Percentiles rank a stretch among this genome's conserved stretches.
phyloP scores from a whole-genome alignment of 2,329 filamentous ascomycete species.

The Penicillium sp. region DNA sequence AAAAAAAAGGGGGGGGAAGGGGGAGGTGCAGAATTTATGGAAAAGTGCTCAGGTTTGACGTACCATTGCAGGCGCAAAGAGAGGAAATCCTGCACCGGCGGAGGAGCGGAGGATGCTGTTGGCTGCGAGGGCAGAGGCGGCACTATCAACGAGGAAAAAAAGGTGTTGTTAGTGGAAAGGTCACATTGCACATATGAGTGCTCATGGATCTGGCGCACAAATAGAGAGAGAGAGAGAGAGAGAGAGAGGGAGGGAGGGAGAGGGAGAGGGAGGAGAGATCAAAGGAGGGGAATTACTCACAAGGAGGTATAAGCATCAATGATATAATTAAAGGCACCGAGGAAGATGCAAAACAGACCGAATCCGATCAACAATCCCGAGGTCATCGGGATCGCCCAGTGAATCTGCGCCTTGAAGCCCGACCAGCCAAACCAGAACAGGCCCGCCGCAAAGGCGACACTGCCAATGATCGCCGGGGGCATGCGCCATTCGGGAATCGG shows the following conservation, averaged over 20 bases:
- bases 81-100: constrained; percentile 32
- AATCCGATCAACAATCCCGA: constrained; percentile 51
- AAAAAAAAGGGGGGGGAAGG: too few species aligned
- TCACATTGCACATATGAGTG: too few species aligned
- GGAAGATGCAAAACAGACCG: constrained; percentile 52
- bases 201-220: too few species aligned
- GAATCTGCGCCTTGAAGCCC: constrained; percentile 44
- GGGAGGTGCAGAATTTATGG: too few species aligned
- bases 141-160: constrained; percentile 22
- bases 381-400: constrained; percentile 36
- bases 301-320: constrained; percentile 53
- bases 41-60: not conserved
- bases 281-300: constrained; percentile 17
- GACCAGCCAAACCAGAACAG: constrained; percentile 75
- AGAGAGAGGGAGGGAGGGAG: too few species aligned
- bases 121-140: constrained; percentile 44
- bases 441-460: constrained; percentile 51
- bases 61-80: constrained; percentile 32
- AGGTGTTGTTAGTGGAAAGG: not conserved
- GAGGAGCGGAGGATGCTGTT: constrained; percentile 45
- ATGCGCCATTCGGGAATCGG: constrained; percentile 54
- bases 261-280: too few species aligned
- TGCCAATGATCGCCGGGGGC: constrained; percentile 48
- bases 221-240: too few species aligned
- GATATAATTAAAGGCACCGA: constrained; percentile 54